Evolutionary conservation across 768 basidiomycete genomes (phyloP).

Genomic region (Suillus subaureus): DNA sequence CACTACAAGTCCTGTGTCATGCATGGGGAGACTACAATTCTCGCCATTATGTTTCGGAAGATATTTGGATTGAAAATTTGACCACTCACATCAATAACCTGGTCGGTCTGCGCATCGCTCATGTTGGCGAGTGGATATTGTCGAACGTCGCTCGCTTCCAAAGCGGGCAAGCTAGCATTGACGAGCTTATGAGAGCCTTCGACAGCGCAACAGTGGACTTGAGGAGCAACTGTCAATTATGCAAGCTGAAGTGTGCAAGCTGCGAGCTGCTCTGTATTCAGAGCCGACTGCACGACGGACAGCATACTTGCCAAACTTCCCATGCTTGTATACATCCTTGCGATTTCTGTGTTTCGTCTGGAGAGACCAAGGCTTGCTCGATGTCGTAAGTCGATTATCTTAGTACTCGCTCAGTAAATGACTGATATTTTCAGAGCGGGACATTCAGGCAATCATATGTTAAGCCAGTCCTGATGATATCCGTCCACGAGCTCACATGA

Average conservation of each 20-base stretch:
- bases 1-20: conserved; percentile 19
- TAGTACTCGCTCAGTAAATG: not conserved
- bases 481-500: not conserved
- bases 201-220: conserved; percentile 49
- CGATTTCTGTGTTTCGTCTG: conserved; percentile 40
- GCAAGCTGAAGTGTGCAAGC: conserved; percentile 45
- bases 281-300: conserved; percentile 44
- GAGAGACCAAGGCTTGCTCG: conserved; percentile 41
- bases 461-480: conserved; percentile 18
- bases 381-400: conserved; percentile 43
- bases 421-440: conserved; percentile 48
- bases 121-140: conserved; percentile 54
- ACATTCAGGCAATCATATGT: conserved; percentile 56
- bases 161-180: conserved; percentile 44
- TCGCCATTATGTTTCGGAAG: conserved; percentile 41
- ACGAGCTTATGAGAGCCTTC: conserved; percentile 45
- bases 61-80: conserved; percentile 45
- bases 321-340: conserved; percentile 51
- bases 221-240: conserved; percentile 47
- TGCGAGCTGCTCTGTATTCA: conserved; percentile 55
- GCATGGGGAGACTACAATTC: conserved; percentile 28
- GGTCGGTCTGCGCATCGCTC: conserved; percentile 45
- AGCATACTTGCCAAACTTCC: conserved; percentile 52
- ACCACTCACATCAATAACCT: conserved; percentile 40
- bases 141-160: conserved; percentile 53